Percentiles rank a stretch among this genome's conserved stretches.
Evolutionary conservation across 78 protist genomes (phyloP).

Genomic region (Chrysochromulina parva): DNA sequence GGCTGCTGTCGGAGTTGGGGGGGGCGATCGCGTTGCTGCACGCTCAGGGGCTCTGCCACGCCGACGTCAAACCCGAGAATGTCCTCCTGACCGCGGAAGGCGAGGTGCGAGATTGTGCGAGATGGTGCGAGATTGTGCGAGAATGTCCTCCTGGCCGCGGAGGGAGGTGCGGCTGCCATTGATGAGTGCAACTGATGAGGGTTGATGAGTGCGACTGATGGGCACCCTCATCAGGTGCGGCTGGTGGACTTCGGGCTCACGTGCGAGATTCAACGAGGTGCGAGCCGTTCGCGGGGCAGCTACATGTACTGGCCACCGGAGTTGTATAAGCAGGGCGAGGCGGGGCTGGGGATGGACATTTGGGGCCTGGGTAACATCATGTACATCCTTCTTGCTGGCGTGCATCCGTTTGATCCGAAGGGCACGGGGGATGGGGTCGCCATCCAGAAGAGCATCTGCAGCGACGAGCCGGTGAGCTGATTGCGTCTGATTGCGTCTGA

Average conservation of each 20-base stretch:
- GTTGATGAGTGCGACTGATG: too few species aligned
- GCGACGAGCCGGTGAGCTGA: too few species aligned
- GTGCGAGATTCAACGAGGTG: background rate
- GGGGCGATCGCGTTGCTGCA: background rate
- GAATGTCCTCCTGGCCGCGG: too few species aligned
- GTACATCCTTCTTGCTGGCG: conserved; percentile 34
- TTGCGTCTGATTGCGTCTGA: too few species aligned
- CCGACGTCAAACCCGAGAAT: conserved; percentile 11
- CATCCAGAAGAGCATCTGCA: too few species aligned
- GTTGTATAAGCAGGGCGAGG: background rate
- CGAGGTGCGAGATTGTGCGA: background rate
- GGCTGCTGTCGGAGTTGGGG: background rate
- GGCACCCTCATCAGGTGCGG: background rate
- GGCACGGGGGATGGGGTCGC: background rate
- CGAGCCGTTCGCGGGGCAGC: background rate
- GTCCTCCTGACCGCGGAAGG: background rate
- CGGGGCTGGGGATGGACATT: conserved; percentile 46
- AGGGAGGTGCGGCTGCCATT: too few species aligned
- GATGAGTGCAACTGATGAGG: too few species aligned
- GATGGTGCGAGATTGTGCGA: background rate
- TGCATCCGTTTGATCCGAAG: conserved; percentile 40
- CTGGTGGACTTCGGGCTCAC: conserved; percentile 43
- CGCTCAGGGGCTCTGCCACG: background rate
- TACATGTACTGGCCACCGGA: background rate
- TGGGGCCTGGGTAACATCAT: conserved; percentile 68